A percentile compares a stretch with the other conserved stretches of the same genome.
Conservation (phyloP, 2,329 filamentous ascomycete genomes). For the Pseudopithomyces maydicus region DNA sequence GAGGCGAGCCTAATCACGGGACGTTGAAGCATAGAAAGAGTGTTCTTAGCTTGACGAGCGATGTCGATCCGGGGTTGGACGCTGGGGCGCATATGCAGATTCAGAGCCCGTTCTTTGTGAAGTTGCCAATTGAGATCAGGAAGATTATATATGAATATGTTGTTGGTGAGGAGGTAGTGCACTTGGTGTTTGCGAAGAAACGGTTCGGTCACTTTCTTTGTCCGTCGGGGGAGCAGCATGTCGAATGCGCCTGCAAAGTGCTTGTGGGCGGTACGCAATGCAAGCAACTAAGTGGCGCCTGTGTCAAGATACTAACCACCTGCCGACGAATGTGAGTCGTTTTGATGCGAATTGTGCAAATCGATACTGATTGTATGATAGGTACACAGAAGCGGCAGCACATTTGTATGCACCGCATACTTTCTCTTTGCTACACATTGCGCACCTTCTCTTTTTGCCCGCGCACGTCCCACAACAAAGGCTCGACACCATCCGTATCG, state of each 20-base stretch:
- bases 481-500: slow-evolving; percentile 31
- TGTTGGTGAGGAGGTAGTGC: slow-evolving; percentile 33
- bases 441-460: slow-evolving; percentile 41
- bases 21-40: slow-evolving; percentile 7
- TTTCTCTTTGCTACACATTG: slow-evolving; percentile 41
- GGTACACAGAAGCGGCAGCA: slow-evolving; percentile 38
- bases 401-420: slow-evolving; percentile 36
- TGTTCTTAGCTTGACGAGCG: slow-evolving; percentile 21
- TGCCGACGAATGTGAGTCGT: slow-evolving; percentile 37
- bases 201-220: slow-evolving; percentile 41
- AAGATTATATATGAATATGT: slow-evolving; percentile 39
- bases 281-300: slow-evolving; percentile 15
- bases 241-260: slow-evolving; percentile 34
- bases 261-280: slow-evolving; percentile 31
- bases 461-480: slow-evolving; percentile 29
- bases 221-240: slow-evolving; percentile 11
- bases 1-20: slow-evolving; percentile 8
- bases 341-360: background rate
- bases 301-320: slow-evolving; percentile 22
- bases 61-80: slow-evolving; percentile 28
- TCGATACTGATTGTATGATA: slow-evolving; percentile 7
- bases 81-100: slow-evolving; percentile 32
- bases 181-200: slow-evolving; percentile 36
- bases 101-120: slow-evolving; percentile 35
- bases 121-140: slow-evolving; percentile 38